Evolutionary conservation across 495 filamentous ascomycete genomes (phyloP).

Genomic region (Aspergillus egyptiacus): DNA sequence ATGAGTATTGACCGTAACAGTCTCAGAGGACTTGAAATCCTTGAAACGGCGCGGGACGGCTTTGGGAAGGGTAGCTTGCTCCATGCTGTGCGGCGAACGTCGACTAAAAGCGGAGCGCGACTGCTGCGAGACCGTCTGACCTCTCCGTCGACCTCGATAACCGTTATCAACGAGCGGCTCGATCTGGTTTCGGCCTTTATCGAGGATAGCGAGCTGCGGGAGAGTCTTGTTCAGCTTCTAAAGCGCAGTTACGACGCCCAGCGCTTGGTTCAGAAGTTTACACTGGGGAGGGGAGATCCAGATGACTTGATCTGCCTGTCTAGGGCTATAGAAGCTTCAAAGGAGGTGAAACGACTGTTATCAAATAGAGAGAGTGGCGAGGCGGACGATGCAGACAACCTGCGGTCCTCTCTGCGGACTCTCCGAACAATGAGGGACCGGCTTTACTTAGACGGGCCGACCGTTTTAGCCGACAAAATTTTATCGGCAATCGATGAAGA

Average conservation of each 20-base stretch:
- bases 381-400: slow-evolving; percentile 17
- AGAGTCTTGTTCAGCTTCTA: slow-evolving; percentile 60
- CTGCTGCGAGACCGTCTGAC: slow-evolving; percentile 76
- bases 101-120: slow-evolving; percentile 83
- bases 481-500: slow-evolving; percentile 85
- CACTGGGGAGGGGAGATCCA: slow-evolving; percentile 84
- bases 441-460: slow-evolving; percentile 63
- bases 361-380: background rate
- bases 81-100: slow-evolving; percentile 80
- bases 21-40: slow-evolving; percentile 82
- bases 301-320: slow-evolving; percentile 84
- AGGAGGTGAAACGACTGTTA: slow-evolving; percentile 55
- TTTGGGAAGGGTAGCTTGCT: slow-evolving; percentile 75
- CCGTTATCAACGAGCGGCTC: slow-evolving; percentile 71
- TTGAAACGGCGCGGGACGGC: slow-evolving; percentile 71
- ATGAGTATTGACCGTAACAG: slow-evolving; percentile 91
- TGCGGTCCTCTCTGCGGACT: background rate
- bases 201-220: slow-evolving; percentile 53
- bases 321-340: slow-evolving; percentile 72
- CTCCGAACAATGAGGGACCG: slow-evolving; percentile 52
- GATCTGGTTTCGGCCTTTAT: slow-evolving; percentile 76
- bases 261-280: slow-evolving; percentile 87
- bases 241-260: slow-evolving; percentile 78
- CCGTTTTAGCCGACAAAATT: slow-evolving; percentile 63
- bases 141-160: slow-evolving; percentile 77